phyloP scores from a whole-genome alignment of 1,284 basidiomycete species.

The Wolfiporia cocos region DNA sequence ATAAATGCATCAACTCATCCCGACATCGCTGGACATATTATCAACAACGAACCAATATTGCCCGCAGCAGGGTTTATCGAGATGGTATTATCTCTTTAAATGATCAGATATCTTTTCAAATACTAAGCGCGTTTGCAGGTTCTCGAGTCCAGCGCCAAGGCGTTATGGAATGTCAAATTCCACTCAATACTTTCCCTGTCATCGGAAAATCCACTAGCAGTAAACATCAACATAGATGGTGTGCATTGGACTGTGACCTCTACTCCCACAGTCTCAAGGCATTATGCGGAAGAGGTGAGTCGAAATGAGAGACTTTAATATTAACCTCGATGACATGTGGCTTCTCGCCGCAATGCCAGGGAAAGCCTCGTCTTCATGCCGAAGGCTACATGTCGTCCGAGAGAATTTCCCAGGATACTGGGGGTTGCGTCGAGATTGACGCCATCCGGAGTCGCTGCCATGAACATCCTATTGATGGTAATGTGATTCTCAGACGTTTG shows the following conservation, averaged over 20 bases:
- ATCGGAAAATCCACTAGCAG: conserved; percentile 21
- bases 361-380: not conserved
- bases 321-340: no score
- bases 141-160: conserved; percentile 17
- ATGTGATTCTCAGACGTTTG: no score
- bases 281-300: no score
- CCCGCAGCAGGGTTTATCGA: conserved; percentile 39
- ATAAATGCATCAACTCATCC: conserved; percentile 30
- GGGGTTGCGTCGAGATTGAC: not conserved
- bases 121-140: conserved; percentile 4
- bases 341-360: no score
- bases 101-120: no score
- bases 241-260: conserved; percentile 22
- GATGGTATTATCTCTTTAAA: no score
- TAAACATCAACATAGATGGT: conserved; percentile 22
- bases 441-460: not conserved
- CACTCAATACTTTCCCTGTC: conserved; percentile 19
- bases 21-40: conserved; percentile 32
- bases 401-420: not conserved
- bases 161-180: conserved; percentile 18
- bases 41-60: conserved; percentile 35
- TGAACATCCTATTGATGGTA: not conserved
- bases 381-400: not conserved
- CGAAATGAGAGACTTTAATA: no score
- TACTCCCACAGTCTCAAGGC: no score